These are phyloP conservation scores for Metschnikowia matae DNA, from an alignment of 805 yeast species.

Conservation along the genomic window DNA sequence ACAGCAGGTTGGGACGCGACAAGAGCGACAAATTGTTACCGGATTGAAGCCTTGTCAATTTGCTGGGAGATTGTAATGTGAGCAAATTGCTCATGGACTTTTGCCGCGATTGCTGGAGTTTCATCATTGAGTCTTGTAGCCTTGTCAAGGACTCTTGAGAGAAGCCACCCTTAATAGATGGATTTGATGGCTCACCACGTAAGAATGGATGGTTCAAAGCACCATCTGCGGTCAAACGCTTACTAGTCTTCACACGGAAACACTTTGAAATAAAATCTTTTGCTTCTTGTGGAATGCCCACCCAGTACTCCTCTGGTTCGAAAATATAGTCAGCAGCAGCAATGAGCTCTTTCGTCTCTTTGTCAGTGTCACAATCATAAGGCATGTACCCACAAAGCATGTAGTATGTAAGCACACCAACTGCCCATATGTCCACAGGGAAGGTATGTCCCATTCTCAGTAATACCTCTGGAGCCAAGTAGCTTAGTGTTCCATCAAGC, in stretches of 20 bases:
- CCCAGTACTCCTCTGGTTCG: slow-evolving; percentile 60
- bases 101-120: slow-evolving; percentile 13
- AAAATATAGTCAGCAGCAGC: slow-evolving; percentile 51
- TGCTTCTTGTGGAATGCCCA: slow-evolving; percentile 47
- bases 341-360: slow-evolving; percentile 66
- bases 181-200: background rate
- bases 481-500: slow-evolving; percentile 59
- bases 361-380: slow-evolving; percentile 67
- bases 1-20: slow-evolving; percentile 3
- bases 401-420: slow-evolving; percentile 69
- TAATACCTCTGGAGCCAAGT: slow-evolving; percentile 69
- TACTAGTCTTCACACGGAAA: slow-evolving; percentile 41
- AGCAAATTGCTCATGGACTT: slow-evolving; percentile 1
- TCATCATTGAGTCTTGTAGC: slow-evolving; percentile 16
- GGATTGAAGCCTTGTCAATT: slow-evolving; percentile 3
- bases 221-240: slow-evolving; percentile 45
- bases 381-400: slow-evolving; percentile 74
- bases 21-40: slow-evolving; percentile 3
- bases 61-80: slow-evolving; percentile 3
- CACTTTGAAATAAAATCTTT: slow-evolving; percentile 56
- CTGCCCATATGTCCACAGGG: slow-evolving; percentile 71
- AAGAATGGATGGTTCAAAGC: slow-evolving; percentile 45
- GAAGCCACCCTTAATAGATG: slow-evolving; percentile 7
- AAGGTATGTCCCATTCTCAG: slow-evolving; percentile 52
- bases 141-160: slow-evolving; percentile 13